phyloP scores from a whole-genome alignment of 2,329 filamentous ascomycete genomes.

The Xylariaceae sp. region DNA sequence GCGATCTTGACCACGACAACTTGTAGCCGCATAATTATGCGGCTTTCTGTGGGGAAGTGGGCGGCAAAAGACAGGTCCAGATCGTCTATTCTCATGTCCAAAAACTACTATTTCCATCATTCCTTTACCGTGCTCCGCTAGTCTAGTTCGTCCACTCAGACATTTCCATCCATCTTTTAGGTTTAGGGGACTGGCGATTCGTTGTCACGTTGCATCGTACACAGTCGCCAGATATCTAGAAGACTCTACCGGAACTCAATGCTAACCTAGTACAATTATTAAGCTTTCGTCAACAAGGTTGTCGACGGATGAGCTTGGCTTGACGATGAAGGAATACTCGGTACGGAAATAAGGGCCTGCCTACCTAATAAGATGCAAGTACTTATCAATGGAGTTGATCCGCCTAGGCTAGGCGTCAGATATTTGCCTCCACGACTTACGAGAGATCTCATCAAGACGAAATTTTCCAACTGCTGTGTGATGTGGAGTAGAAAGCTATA shows the following conservation, averaged over 20 bases:
- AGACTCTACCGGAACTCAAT: no score
- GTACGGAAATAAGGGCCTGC: neutral
- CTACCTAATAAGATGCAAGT: no score
- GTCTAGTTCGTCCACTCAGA: no score
- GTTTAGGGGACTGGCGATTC: neutral
- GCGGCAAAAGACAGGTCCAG: constrained; percentile 12
- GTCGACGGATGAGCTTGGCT: neutral
- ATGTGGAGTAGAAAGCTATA: no score
- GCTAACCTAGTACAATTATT: no score
- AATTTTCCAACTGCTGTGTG: neutral
- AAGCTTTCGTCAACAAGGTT: neutral
- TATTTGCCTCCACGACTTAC: neutral
- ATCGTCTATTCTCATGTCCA: constrained; percentile 2
- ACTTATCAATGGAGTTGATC: no score
- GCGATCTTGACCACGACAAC: constrained; percentile 15
- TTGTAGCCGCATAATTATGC: constrained; percentile 24
- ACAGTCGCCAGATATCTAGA: constrained; percentile 1
- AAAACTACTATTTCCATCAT: no score
- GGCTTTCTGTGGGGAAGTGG: constrained; percentile 26
- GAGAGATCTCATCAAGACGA: neutral
- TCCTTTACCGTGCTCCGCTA: no score
- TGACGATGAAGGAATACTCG: neutral
- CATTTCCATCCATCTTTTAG: no score
- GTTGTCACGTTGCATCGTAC: constrained; percentile 19
- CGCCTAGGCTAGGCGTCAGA: neutral